Evolutionary conservation across 805 yeast genomes (phyloP), one percentile per base, ranked within the genome.

Genomic region (Candida boidinii): DNA sequence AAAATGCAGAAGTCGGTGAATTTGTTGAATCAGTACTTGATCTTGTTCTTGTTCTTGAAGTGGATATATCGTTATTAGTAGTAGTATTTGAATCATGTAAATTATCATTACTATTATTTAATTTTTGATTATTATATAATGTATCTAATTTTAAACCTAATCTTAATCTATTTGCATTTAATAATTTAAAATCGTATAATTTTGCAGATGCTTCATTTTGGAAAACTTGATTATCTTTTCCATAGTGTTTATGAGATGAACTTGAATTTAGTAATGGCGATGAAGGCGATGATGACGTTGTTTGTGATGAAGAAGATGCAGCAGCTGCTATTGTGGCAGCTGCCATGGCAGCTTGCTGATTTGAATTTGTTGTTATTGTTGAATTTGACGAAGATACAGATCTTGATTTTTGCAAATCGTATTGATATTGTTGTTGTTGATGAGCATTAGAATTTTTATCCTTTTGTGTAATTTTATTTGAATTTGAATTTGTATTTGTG

Each of bases 81-180:
- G 21, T 19, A 7, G 21, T 19, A 19, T 19, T 19, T 19, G 21
- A 19, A 19, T 19, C 9, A 9, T 7, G 6, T 19, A 9, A 9
- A 19, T 6, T 7, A 19, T 19, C 21, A 19, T n/a, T n/a, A n/a
- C n/a, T n/a, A 19, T 6, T 7, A 10, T 5, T 22, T 8, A n/a
- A 16, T n/a, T 24, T 5, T 13, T 24, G 27, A 24, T 24, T 16
- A 14, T 24, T 13, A 13, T 24, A 24, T 14, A 13, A n/a, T 13
- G 27, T 48, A 16, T 43, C 48, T 30, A 53, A 35, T 32, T 49
- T 53, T 28, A 48, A 24, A 7, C 53, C 56, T n/a, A 53, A 31
- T 37, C 48, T 48, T 18, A 52, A 29, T 22, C 58, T 38, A 30
- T 42, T 50, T n/a, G 45, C 50, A 31, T 53, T 54, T 30, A 48